Base-by-base conservation (phyloP, 345 rosid species). In the Euclidium syriacum region DNA sequence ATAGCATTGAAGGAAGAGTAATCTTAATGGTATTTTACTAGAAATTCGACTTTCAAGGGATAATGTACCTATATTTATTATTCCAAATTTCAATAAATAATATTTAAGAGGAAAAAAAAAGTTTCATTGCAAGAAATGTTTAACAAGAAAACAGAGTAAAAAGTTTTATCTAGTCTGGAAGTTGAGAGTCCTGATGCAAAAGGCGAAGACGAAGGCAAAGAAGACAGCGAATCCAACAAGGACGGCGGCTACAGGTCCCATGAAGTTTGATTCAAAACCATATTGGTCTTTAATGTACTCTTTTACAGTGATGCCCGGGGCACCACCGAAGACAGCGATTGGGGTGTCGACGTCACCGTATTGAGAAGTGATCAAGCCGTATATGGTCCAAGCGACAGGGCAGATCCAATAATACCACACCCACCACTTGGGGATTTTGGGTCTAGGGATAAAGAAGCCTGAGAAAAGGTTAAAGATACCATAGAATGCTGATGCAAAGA, bases 351-450 rank as follows among this genome's bases (percentile, higher is more conserved):
- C 57, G 18, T 91, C 95, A 6, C 95, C 83, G 5, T 83, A 91
- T 8, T 88, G 96, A 1, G 96, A 79, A 1, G 79, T 67, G 39
- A 83, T 77, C 73, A 81, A 60, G 1, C 91, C 88, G 3, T 85
- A 82, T 24, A 82, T 80, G 0, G 85, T 85, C 98, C 98, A 88
- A 15, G 96, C 96, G 12, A 81, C 72, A 0, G 78, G 98, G 79
- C 86, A 88, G 2, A 91, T 80, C 95, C 91, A 91, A 62, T 86
- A 91, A 70, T 84, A 91, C 96, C 98, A 91, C 0, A 84, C 50
- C 91, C 98, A 91, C 95, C 91, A 88, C 66, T 78, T 81, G 1
- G 91, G 98, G 24, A 88, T 88, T 59, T 49, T 88, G 5, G 98
- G 95, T 80, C 88, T 84, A 7, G 89, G 90, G 43, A 91, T 83